Conservation (phyloP, 176 grass and related monocot species). For the Carex kokanica region DNA sequence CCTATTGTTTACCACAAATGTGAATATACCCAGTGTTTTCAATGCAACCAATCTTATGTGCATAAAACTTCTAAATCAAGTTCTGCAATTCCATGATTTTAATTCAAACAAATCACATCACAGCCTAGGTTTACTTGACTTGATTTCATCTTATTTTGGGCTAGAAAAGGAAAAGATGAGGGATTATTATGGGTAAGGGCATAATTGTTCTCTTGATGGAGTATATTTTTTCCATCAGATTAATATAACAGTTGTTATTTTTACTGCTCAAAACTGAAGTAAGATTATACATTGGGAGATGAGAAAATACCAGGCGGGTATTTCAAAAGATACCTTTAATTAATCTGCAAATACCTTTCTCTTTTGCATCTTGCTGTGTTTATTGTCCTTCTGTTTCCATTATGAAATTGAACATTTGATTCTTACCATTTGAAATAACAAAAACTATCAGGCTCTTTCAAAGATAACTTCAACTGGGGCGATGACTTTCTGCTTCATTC, state of each 20-base stretch:
- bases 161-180: neutral
- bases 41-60: neutral
- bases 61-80: neutral
- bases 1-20: neutral
- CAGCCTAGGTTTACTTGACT: neutral
- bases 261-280: neutral
- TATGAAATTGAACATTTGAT: neutral
- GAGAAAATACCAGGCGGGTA: neutral
- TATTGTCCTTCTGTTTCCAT: neutral
- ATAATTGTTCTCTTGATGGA: neutral
- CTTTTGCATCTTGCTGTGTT: neutral
- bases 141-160: neutral
- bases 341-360: neutral
- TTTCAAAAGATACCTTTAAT: neutral
- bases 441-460: constrained; percentile 67
- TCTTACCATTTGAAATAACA: neutral
- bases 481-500: constrained; percentile 98
- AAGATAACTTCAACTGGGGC: constrained; percentile 91
- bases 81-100: neutral
- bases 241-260: neutral
- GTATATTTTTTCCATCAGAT: neutral
- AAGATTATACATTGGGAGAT: neutral
- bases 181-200: neutral
- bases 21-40: neutral
- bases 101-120: neutral